Evolutionary conservation across 495 filamentous ascomycete genomes (phyloP), one percentile per base, ranked within the genome.

Genomic region (Geopyxis carbonaria): DNA sequence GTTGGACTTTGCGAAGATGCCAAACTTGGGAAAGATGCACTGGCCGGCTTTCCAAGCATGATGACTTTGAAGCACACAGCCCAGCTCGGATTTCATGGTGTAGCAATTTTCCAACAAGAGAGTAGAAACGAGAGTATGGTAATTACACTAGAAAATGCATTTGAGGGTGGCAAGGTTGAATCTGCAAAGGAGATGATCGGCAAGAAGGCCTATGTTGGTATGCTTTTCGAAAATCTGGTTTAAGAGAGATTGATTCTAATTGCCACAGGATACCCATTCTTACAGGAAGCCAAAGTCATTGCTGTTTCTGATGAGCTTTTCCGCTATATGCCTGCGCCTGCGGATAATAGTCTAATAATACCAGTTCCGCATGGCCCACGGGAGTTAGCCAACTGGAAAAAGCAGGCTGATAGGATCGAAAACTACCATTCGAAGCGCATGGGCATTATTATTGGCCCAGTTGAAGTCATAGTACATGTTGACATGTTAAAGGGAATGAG

Each of bases 71-170:
- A 82, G 3, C 79, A 86, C 55, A 70, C 67, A 31, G 91, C 81
- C 5, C 66, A 63, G 23, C 67, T 93, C 34, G 85, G 71, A 6
- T 93, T 89, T 60, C 86, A 93, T 56, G 82, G 82, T 8, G 83
- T 99, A 31, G 83, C 72, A 45, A 80, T 99, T n/a, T 99, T 99
- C 62, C 82, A 92, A 56, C 84, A 91, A 45, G 87, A 94, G 31
- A 93, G 83, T 53, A 76, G 86, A 37, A 94, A 95, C 48, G 82
- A 94, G 64, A 95, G 85, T 53, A 91, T 94, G 80, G 70, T 94
- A 10, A 67, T 95, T 43, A 92, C 79, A 9, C 61, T 95, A 21
- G 58, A 76, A 25, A 77, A 87, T 40, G 69, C 78, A 5, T 56
- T 48, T 14, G 83, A 82, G 37, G 62, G 61, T 43, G 75, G 77